A percentile compares a stretch with the other conserved stretches of the same genome.
phyloP scores from a whole-genome alignment of 1,284 basidiomycete species.

The Microbotryomycetes sp. region DNA sequence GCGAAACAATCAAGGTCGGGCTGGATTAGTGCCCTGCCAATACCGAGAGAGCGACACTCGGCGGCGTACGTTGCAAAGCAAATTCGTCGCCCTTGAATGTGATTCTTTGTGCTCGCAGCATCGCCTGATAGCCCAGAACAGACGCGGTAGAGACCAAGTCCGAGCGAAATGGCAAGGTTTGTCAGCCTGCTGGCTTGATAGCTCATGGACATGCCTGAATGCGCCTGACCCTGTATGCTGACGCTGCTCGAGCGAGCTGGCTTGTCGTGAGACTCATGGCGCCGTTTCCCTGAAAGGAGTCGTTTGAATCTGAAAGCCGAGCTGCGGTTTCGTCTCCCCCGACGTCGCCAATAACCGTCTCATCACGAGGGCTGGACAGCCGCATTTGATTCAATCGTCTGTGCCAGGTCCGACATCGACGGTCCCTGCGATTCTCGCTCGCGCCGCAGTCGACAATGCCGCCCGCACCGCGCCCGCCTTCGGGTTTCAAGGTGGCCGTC shows the following conservation, averaged over 20 bases:
- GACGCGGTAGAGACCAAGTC: background rate
- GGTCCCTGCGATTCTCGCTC: too few relatives aligned
- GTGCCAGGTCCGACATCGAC: too few relatives aligned
- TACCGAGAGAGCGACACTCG: background rate
- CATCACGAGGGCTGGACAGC: too few relatives aligned
- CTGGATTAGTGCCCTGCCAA: background rate
- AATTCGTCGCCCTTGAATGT: constrained; percentile 30
- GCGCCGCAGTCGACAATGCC: too few relatives aligned
- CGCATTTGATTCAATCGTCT: too few relatives aligned
- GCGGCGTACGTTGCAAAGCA: constrained; percentile 11
- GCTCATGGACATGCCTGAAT: background rate
- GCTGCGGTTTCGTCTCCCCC: too few relatives aligned
- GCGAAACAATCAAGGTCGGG: background rate
- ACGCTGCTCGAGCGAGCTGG: constrained; percentile 23
- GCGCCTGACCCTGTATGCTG: constrained; percentile 23
- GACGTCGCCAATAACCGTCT: too few relatives aligned
- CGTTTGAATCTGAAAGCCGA: too few relatives aligned
- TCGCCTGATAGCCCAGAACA: constrained; percentile 16
- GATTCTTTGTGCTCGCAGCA: constrained; percentile 24
- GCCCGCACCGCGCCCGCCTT: background rate
- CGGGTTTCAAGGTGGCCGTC: background rate
- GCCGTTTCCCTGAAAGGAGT: too few relatives aligned
- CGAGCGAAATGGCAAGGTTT: too few relatives aligned
- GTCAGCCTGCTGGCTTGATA: background rate
- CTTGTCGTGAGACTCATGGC: constrained; percentile 15